phyloP scores from a whole-genome alignment of 2,329 filamentous ascomycete species.

The Decorospora gaudefroyi region DNA sequence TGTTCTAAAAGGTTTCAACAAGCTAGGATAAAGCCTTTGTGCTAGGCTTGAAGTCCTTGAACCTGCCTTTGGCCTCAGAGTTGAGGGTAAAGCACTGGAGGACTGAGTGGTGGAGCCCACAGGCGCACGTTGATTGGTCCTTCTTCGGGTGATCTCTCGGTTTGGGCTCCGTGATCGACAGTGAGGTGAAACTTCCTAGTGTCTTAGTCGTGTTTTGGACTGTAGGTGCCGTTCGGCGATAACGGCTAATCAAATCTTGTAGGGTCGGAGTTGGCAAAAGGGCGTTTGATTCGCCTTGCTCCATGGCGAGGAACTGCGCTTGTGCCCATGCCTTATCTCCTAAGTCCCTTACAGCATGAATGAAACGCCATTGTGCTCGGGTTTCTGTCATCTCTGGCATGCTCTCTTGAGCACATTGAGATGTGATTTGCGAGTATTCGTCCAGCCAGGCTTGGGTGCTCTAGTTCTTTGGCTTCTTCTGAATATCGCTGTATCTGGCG shows the following conservation, averaged over 20 bases:
- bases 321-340: too few species aligned
- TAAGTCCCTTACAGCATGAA: background rate
- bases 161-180: too few species aligned
- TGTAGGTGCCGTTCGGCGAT: background rate
- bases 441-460: background rate
- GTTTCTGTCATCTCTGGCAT: background rate
- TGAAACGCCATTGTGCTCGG: background rate
- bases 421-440: background rate
- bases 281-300: background rate
- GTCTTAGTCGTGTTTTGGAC: background rate
- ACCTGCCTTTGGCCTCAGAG: background rate
- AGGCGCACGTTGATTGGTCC: background rate
- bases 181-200: background rate
- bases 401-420: background rate
- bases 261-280: background rate
- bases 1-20: background rate
- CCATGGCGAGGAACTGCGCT: too few species aligned
- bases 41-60: background rate
- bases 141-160: background rate
- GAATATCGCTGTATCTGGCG: background rate
- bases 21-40: background rate
- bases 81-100: background rate
- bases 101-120: background rate
- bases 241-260: background rate
- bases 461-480: background rate